Conservation (phyloP, 257 asterid genomes). For the Agastache rugosa region DNA sequence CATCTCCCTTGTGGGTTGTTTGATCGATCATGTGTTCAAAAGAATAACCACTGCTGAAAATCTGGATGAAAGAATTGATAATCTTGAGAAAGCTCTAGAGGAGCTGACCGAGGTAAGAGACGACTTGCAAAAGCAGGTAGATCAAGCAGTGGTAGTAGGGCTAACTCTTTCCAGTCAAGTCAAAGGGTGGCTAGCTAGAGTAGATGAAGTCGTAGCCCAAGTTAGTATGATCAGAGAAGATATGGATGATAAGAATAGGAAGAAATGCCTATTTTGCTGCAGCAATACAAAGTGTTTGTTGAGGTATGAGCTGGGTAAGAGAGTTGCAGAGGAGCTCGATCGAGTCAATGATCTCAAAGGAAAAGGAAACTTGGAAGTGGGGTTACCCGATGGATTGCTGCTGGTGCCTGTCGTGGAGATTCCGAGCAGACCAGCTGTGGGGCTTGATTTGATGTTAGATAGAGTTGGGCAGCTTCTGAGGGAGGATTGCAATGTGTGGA, state of each 20-base stretch:
- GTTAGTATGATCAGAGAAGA: slow-evolving; percentile 40
- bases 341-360: slow-evolving; percentile 44
- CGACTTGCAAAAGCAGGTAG: slow-evolving; percentile 54
- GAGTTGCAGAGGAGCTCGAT: slow-evolving; percentile 34
- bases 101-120: slow-evolving; percentile 50
- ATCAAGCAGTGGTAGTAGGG: slow-evolving; percentile 49
- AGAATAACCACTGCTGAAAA: slow-evolving; percentile 25
- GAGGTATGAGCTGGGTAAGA: slow-evolving; percentile 41
- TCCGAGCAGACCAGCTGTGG: slow-evolving; percentile 51
- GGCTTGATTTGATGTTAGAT: slow-evolving; percentile 47
- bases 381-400: slow-evolving; percentile 50
- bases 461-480: slow-evolving; percentile 36
- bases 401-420: slow-evolving; percentile 57
- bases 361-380: slow-evolving; percentile 45
- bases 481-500: slow-evolving; percentile 38
- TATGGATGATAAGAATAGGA: slow-evolving; percentile 34
- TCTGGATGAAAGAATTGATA: slow-evolving; percentile 37
- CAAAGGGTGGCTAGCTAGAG: slow-evolving; percentile 58
- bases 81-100: slow-evolving; percentile 46
- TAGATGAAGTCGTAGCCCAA: slow-evolving; percentile 44
- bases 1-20: slow-evolving; percentile 10
- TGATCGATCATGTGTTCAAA: slow-evolving; percentile 13
- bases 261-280: slow-evolving; percentile 29
- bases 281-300: slow-evolving; percentile 18
- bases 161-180: slow-evolving; percentile 52